Conservation (phyloP, 441 rosid genomes). For the Syzygium syzygioides region DNA sequence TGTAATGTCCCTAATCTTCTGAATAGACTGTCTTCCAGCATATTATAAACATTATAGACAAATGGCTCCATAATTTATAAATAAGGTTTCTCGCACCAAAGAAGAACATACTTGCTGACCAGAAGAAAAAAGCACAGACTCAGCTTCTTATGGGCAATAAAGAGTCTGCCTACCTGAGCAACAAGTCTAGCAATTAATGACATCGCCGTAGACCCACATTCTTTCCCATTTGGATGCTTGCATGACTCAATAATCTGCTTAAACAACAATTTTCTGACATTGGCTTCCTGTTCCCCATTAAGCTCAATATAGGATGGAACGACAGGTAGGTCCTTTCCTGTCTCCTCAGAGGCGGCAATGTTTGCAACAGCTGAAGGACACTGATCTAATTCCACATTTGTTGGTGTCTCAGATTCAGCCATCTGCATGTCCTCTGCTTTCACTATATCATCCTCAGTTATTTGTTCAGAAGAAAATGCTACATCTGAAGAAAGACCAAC, state of each 20-base stretch:
- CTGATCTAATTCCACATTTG: slow-evolving; percentile 33
- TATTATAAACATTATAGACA: neutral
- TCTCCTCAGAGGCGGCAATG: slow-evolving; percentile 52
- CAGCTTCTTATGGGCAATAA: neutral
- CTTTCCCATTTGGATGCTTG: slow-evolving; percentile 50
- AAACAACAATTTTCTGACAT: slow-evolving; percentile 57
- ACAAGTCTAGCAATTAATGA: slow-evolving; percentile 83
- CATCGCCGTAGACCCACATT: slow-evolving; percentile 51
- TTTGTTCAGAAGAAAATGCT: slow-evolving; percentile 33
- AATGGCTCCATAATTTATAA: neutral
- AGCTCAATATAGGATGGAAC: slow-evolving; percentile 77
- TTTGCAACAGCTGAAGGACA: slow-evolving; percentile 38
- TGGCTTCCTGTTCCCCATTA: slow-evolving; percentile 50
- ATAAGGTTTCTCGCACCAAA: neutral
- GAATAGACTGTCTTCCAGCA: neutral
- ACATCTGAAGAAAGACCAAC: slow-evolving; percentile 43
- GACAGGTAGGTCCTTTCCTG: slow-evolving; percentile 56
- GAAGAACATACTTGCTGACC: neutral
- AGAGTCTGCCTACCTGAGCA: slow-evolving; percentile 57
- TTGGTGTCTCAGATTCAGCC: neutral
- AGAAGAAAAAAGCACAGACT: neutral
- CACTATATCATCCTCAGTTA: slow-evolving; percentile 40
- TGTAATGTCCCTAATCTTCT: neutral
- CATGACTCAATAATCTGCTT: slow-evolving; percentile 71
- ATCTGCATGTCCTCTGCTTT: slow-evolving; percentile 26